Percentiles rank a stretch among this genome's conserved stretches.
These are phyloP conservation scores for Coix lacrymajobi DNA, from an alignment of 176 grass and related monocot species.

Conservation along the genomic window DNA sequence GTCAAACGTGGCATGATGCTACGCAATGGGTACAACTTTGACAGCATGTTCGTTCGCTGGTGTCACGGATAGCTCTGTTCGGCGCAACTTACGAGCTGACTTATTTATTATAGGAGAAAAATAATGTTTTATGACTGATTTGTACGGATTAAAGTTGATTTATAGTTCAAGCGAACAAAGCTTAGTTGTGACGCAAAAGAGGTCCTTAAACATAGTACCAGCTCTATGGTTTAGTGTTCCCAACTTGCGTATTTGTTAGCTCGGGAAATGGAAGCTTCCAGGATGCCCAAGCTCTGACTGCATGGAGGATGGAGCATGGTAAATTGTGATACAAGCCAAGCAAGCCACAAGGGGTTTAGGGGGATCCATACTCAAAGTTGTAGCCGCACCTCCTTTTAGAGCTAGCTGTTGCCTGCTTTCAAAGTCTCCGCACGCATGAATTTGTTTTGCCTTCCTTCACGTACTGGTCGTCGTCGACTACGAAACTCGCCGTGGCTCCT, in stretches of 20 bases:
- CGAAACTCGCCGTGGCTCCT: neutral
- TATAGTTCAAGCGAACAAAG: too few species aligned
- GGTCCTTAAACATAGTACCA: neutral
- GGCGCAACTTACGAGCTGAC: too few species aligned
- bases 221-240: neutral
- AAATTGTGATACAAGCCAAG: neutral
- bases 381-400: neutral
- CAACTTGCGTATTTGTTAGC: neutral
- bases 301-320: neutral
- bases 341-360: neutral
- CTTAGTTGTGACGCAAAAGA: neutral
- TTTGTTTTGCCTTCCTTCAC: neutral
- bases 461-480: too few species aligned
- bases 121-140: too few species aligned
- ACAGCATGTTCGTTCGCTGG: neutral
- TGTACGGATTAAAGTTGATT: too few species aligned
- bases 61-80: too few species aligned
- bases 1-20: neutral
- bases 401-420: conserved; percentile 25
- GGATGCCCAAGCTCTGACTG: neutral
- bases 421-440: neutral
- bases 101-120: too few species aligned
- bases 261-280: neutral
- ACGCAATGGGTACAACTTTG: neutral
- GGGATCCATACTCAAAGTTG: conserved; percentile 37